A percentile compares a stretch with the other conserved stretches of the same genome.
These are phyloP conservation scores for Suillus variegatus DNA, from an alignment of 768 basidiomycete genomes.

Conservation along the genomic window DNA sequence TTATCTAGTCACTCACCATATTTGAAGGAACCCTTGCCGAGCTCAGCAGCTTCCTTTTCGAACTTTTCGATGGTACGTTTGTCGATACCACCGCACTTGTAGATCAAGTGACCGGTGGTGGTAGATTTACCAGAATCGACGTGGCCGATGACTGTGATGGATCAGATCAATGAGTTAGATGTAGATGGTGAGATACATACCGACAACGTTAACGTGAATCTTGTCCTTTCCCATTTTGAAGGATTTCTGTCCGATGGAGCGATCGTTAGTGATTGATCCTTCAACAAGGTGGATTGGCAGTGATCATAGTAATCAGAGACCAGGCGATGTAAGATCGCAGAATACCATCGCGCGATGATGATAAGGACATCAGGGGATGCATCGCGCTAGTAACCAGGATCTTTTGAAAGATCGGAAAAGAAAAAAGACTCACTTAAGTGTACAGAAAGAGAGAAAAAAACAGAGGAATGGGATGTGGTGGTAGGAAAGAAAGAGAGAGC, in stretches of 20 bases:
- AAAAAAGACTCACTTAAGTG: conserved; percentile 42
- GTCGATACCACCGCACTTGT: conserved; percentile 99
- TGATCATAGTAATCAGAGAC: conserved; percentile 23
- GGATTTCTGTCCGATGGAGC: conserved; percentile 42
- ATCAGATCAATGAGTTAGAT: conserved; percentile 30
- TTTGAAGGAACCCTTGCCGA: conserved; percentile 99
- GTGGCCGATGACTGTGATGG: conserved; percentile 86
- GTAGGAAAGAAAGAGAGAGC: conserved; percentile 38
- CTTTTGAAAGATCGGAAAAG: conserved; percentile 9
- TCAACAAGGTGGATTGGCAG: conserved; percentile 18
- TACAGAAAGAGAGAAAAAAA: conserved; percentile 40
- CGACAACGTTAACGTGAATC: conserved; percentile 96
- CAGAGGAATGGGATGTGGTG: conserved; percentile 35
- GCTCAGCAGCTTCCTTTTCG: conserved; percentile 99
- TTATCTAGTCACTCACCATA: conserved; percentile 64
- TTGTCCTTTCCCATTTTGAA: conserved; percentile 95
- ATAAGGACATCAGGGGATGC: conserved; percentile 26
- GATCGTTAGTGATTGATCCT: conserved; percentile 15
- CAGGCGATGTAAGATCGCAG: conserved; percentile 6
- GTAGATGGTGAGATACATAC: conserved; percentile 50
- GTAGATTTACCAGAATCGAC: conserved; percentile 99
- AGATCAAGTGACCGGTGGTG: conserved; percentile 99
- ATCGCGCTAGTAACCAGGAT: conserved; percentile 9
- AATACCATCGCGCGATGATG: conserved; percentile 19
- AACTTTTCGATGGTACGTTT: conserved; percentile 99